Percentiles rank a stretch among this genome's conserved stretches.
phyloP scores from a whole-genome alignment of 1,139 yeast species.

The Saccharomyces pastorianus region DNA sequence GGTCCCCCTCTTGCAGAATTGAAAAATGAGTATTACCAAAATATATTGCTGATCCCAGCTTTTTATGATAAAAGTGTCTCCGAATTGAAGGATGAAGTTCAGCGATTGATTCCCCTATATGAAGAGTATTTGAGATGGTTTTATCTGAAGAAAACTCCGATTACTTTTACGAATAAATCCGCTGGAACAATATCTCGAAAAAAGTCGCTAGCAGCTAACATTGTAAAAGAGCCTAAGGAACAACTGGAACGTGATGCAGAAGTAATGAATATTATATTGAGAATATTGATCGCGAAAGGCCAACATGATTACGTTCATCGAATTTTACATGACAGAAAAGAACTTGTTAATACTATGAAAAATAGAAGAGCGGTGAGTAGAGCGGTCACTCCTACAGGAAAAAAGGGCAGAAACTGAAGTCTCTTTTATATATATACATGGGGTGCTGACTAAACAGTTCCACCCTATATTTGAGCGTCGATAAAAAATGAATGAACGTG shows the following conservation, averaged over 20 bases:
- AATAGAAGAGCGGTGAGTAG: conserved; percentile 40
- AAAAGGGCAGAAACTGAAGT: background rate
- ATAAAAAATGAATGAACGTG: background rate
- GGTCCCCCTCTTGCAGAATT: conserved; percentile 68
- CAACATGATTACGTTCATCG: conserved; percentile 43
- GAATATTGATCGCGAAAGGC: conserved; percentile 45
- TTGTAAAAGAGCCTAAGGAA: background rate
- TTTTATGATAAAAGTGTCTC: conserved; percentile 52
- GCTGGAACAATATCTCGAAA: background rate
- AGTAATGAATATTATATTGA: conserved; percentile 57
- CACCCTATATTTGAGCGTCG: background rate
- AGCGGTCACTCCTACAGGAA: background rate
- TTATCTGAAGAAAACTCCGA: conserved; percentile 20
- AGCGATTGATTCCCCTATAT: conserved; percentile 48
- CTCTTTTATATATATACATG: background rate
- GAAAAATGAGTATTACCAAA: conserved; percentile 58
- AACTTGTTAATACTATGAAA: conserved; percentile 53
- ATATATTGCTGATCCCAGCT: conserved; percentile 55
- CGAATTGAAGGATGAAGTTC: conserved; percentile 51
- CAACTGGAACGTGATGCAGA: background rate
- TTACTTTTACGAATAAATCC: conserved; percentile 2
- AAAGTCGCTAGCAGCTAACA: background rate
- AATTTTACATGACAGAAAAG: conserved; percentile 54
- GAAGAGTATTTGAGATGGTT: conserved; percentile 37
- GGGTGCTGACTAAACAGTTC: background rate